phyloP scores from a whole-genome alignment of 495 filamentous ascomycete species.

The Aspergillus panamensis region DNA sequence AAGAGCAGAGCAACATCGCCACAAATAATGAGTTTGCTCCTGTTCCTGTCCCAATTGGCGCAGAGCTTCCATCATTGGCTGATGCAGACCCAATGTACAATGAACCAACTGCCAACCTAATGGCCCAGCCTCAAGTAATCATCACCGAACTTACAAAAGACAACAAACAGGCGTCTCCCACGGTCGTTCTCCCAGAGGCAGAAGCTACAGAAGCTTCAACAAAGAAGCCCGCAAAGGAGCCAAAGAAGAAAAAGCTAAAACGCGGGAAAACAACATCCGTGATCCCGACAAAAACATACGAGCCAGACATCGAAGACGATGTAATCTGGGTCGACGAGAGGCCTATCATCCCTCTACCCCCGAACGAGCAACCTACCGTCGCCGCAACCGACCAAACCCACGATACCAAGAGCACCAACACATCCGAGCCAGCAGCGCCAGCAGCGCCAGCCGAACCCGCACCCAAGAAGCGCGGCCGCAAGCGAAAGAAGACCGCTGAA shows the following conservation, averaged over 20 bases:
- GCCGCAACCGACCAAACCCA: background rate
- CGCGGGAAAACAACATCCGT: conserved; percentile 38
- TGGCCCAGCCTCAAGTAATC: background rate
- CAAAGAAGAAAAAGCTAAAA: conserved; percentile 41
- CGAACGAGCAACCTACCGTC: background rate
- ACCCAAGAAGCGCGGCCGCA: conserved; percentile 47
- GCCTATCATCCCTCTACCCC: conserved; percentile 8
- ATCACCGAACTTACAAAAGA: background rate
- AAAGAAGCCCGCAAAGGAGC: conserved; percentile 20
- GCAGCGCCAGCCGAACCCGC: background rate
- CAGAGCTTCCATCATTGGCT: background rate
- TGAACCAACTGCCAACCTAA: background rate
- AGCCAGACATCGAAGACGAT: conserved; percentile 33
- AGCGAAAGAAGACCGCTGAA: conserved; percentile 38
- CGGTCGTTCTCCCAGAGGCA: background rate
- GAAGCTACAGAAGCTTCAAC: conserved; percentile 6
- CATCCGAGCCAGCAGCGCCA: conserved; percentile 12
- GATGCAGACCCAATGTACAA: background rate
- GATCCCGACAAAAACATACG: conserved; percentile 26
- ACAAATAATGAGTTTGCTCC: background rate
- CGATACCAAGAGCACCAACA: conserved; percentile 8
- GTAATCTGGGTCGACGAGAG: conserved; percentile 40
- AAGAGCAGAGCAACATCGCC: background rate
- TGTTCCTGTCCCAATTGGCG: background rate
- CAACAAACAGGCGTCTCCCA: background rate